phyloP scores from a whole-genome alignment of 345 rosid species.

The Eucalyptus tenuipes region DNA sequence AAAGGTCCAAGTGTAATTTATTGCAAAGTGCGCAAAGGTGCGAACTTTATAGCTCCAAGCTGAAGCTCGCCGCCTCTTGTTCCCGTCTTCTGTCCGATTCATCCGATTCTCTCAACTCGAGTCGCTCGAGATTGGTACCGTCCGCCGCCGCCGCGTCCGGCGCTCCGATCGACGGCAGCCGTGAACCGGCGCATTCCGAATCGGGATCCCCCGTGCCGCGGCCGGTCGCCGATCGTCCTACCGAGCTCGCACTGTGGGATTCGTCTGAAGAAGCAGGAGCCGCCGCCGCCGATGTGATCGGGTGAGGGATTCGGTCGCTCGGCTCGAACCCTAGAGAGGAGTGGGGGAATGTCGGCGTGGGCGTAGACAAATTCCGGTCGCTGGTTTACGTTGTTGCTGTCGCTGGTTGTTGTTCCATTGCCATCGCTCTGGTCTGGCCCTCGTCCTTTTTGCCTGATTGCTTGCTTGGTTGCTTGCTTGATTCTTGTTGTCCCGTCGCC shows the following conservation, averaged over 20 bases:
- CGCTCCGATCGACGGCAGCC: not conserved
- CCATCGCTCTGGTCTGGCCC: not conserved
- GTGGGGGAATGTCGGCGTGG: not conserved
- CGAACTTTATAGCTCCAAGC: not conserved
- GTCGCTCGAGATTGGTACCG: not conserved
- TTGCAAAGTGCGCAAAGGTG: not conserved
- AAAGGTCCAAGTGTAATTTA: not conserved
- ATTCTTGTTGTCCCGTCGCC: not conserved
- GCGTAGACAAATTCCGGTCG: not conserved
- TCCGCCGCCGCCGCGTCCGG: not conserved
- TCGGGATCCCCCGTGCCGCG: not conserved
- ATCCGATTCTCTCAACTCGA: not conserved
- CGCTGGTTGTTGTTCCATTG: not conserved
- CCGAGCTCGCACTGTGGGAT: not conserved
- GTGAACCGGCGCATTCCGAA: not conserved
- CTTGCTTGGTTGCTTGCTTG: not conserved
- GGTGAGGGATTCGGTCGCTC: not conserved
- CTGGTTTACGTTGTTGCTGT: not conserved
- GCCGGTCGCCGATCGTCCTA: not conserved
- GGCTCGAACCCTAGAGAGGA: not conserved
- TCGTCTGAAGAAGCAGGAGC: not conserved
- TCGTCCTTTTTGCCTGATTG: not conserved
- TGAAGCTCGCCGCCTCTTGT: not conserved
- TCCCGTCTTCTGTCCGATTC: not conserved
- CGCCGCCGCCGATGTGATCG: not conserved